Percentiles rank a stretch among this genome's conserved stretches.
Conservation (phyloP, 106 monocot genomes). For the Dioscorea alata region DNA sequence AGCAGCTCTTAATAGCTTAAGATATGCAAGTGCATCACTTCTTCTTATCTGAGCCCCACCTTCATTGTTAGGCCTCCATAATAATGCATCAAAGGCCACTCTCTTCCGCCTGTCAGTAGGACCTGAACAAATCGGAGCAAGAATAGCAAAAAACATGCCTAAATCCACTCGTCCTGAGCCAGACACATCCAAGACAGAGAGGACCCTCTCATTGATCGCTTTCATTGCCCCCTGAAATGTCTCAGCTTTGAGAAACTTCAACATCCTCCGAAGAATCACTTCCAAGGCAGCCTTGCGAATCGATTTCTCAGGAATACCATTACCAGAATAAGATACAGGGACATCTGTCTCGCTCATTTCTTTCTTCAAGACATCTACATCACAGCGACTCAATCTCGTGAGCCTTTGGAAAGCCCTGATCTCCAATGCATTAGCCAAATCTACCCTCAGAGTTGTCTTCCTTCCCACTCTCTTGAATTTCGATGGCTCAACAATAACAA, state of each 20-base stretch:
- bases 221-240: slow-evolving; percentile 86
- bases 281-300: slow-evolving; percentile 92
- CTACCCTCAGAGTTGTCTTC: slow-evolving; percentile 77
- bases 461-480: slow-evolving; percentile 78
- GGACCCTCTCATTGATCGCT: slow-evolving; percentile 79
- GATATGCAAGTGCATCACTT: slow-evolving; percentile 64
- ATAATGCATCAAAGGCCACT: slow-evolving; percentile 72
- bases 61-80: slow-evolving; percentile 71
- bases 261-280: slow-evolving; percentile 68
- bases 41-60: slow-evolving; percentile 48
- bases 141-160: slow-evolving; percentile 84
- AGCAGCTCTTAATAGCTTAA: slow-evolving; percentile 77
- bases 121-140: slow-evolving; percentile 79
- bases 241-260: slow-evolving; percentile 74
- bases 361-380: slow-evolving; percentile 67
- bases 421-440: slow-evolving; percentile 80
- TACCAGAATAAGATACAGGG: slow-evolving; percentile 81
- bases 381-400: slow-evolving; percentile 59
- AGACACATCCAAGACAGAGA: slow-evolving; percentile 79
- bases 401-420: slow-evolving; percentile 84
- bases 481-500: slow-evolving; percentile 66
- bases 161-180: slow-evolving; percentile 88
- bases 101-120: slow-evolving; percentile 59
- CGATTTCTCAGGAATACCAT: slow-evolving; percentile 73
- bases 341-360: slow-evolving; percentile 83